phyloP scores from a whole-genome alignment of 192 early-diverging fungal species.

The Podila minutissima region DNA sequence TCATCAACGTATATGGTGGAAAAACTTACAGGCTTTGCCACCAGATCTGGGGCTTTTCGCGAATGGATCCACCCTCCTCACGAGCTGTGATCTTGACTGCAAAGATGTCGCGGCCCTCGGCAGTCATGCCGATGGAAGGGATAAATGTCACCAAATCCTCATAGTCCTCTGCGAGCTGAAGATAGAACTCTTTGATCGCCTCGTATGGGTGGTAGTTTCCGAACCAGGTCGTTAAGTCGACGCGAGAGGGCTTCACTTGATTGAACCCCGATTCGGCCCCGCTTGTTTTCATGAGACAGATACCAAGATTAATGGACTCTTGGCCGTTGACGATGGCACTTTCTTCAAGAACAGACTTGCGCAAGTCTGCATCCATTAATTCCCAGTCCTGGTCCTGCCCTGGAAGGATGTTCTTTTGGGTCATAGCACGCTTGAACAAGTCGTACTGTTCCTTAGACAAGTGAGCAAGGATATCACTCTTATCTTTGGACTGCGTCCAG shows the following conservation, averaged over 20 bases:
- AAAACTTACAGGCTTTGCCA: constrained; percentile 49
- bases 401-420: constrained; percentile 1
- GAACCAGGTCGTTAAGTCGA: constrained; percentile 55
- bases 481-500: constrained; percentile 30
- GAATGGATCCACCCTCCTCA: constrained; percentile 24
- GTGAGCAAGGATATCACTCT: constrained; percentile 29
- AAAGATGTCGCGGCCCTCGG: constrained; percentile 65
- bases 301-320: too few species aligned
- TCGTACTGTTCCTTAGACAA: constrained; percentile 28
- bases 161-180: constrained; percentile 54
- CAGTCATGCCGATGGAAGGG: constrained; percentile 67
- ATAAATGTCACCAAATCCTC: constrained; percentile 61
- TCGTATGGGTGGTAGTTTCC: constrained; percentile 55
- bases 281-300: too few species aligned
- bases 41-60: constrained; percentile 50
- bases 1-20: too few species aligned
- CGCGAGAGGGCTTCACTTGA: constrained; percentile 2
- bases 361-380: constrained; percentile 32
- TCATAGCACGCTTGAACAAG: constrained; percentile 25
- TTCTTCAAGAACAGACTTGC: constrained; percentile 9
- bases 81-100: constrained; percentile 60
- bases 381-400: constrained; percentile 32
- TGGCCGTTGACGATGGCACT: too few species aligned
- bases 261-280: too few species aligned
- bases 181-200: constrained; percentile 61